Base-by-base conservation (phyloP, 257 asterid species). In the Solanum virginianum region DNA sequence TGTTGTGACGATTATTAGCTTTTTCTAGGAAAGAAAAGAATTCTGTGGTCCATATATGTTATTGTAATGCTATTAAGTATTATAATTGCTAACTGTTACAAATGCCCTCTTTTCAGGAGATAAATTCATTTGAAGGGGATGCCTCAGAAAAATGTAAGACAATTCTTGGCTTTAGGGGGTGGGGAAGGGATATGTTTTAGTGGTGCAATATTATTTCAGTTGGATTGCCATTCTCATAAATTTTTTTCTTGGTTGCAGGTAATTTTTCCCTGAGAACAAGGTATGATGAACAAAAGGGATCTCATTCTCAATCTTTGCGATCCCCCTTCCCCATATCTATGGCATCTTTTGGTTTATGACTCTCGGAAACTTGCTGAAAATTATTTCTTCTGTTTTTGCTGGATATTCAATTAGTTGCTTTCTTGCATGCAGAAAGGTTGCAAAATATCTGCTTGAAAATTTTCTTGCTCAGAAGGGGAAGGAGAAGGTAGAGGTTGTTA, bases 181-280 rank as follows among this genome's bases (percentile, higher is more conserved):
- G n/a, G 24, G 41, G 81, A 56, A 16, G 32, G 43, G 32, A 72
- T 41, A 20, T 72, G 51, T 16, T 77, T n/a, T 26, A 26, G 47
- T 77, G 82, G 49, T 26, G 62, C 62, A 26, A 26, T 77, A 79
- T 9, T 79, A 9, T 47, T 85, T 72, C 54, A 49, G 79, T 83
- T 53, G 56, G 26, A 60, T 85, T 32, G 53, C 65, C 55, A 56
- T 29, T 36, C 59, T 84, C 85, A 65, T 69, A 84, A 17, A 72
- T 43, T 26, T 71, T 87, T 74, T 39, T 82, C 81, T 62, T 62
- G 80, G 84, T 85, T 91, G 88, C 97, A 94, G 97, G 86, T 84
- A 32, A 68, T 13, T 87, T 83, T 81, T 90, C 97, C 29, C 86
- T 81, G 5, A 93, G 96, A 88, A 89, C 99, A 39, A 90, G 97